Percentiles rank a stretch among this genome's conserved stretches.
phyloP scores from a whole-genome alignment of 2,329 filamentous ascomycete genomes.

The Exophiala lecanii-corni region DNA sequence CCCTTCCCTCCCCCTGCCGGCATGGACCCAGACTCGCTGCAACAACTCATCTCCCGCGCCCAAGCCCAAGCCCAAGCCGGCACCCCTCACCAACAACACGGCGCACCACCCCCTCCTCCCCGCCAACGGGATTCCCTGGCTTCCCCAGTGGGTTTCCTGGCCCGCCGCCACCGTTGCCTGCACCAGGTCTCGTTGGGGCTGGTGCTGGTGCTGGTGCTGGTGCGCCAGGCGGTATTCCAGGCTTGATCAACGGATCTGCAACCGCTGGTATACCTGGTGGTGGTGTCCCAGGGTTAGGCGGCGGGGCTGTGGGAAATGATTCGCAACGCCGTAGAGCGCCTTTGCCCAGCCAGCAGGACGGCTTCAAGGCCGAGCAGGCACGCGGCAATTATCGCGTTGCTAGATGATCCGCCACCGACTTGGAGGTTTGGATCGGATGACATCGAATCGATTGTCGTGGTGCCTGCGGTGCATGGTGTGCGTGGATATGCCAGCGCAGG shows the following conservation, averaged over 20 bases:
- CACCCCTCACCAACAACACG: background rate
- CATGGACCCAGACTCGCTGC: background rate
- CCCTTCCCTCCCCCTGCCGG: background rate
- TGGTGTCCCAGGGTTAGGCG: background rate
- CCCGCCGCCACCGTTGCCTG: background rate
- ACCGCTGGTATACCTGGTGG: too few species aligned
- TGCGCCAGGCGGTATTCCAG: too few species aligned
- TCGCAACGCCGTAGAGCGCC: conserved; percentile 29
- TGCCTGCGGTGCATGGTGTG: too few species aligned
- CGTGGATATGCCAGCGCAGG: too few species aligned
- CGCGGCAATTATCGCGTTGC: conserved; percentile 47
- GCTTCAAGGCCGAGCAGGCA: conserved; percentile 70
- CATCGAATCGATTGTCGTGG: too few species aligned
- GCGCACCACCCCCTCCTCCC: too few species aligned
- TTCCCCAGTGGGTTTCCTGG: background rate
- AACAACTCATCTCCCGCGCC: background rate
- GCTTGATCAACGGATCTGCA: too few species aligned
- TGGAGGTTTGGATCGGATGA: too few species aligned
- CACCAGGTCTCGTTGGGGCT: background rate
- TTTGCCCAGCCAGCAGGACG: conserved; percentile 79
- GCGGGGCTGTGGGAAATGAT: background rate
- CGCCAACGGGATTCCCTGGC: too few species aligned
- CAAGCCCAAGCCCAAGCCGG: background rate
- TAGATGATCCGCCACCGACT: too few species aligned
- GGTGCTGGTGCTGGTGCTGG: too few species aligned